Base-by-base conservation (phyloP, 768 basidiomycete genomes). In the Rhizopogon vinicolor region DNA sequence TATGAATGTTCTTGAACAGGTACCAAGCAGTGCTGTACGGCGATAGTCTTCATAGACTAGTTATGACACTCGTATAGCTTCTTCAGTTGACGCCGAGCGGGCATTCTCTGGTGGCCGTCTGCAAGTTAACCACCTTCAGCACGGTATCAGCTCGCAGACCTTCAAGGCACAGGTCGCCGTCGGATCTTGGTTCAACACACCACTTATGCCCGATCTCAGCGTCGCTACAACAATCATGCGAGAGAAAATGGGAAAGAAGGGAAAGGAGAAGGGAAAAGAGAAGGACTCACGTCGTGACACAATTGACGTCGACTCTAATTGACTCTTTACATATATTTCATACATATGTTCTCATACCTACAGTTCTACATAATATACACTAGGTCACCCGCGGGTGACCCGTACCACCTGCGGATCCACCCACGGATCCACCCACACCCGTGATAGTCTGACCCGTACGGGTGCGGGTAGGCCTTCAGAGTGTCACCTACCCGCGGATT, bases 21-120 rank as follows among this genome's bases (percentile, higher is more conserved):
- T 29, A 29, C 29, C 29, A 29, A 29, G 29, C 5, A 29, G 3
- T 29, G 2, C 29, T 29, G 29, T 29, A 29, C 5, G 29, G 5
- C 5, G 29, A 29, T 8, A 29, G 29, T 29, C 29, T 4, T 29
- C 29, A 29, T 29, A 29, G 5, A 40, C 16, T 40, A n/a, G 40
- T 40, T 40, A 3, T 7, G 7, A 7, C 31, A 31, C 31, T 31
- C 31, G 2, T 31, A 31, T 31, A 31, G 29, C 29, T 31, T 58
- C 56, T 18, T 72, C 73, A 37, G 72, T 73, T 51, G 71, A 73
- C 66, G 70, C 71, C 19, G 69, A 74, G 50, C 62, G 62, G 41
- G 68, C 72, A 40, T 54, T 74, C 58, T 73, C 70, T 35, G 60
- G 59, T 46, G 68, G 71, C 2, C 59, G 62, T 16, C 58, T 65